Percentiles rank a stretch among this genome's conserved stretches.
phyloP scores from a whole-genome alignment of 1,284 basidiomycete species.

The Heimioporus punctisporus region DNA sequence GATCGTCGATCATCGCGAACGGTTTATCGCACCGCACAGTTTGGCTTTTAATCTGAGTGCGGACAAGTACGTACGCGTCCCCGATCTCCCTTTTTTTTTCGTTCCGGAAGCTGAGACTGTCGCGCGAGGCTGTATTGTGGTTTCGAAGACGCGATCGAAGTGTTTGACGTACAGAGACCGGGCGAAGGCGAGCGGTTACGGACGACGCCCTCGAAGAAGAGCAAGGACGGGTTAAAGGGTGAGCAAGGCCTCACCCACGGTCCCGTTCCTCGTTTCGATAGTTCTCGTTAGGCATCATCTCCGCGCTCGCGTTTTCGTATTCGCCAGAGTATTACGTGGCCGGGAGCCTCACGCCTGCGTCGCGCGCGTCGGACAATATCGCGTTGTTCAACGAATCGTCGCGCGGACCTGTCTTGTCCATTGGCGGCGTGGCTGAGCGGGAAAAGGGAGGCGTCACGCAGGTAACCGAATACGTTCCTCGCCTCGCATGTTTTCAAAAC shows the following conservation, averaged over 20 bases:
- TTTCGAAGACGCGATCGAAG: constrained; percentile 87
- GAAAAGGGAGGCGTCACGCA: constrained; percentile 57
- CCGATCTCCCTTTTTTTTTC: background rate
- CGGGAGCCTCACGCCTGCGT: constrained; percentile 56
- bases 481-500: no score
- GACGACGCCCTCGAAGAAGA: constrained; percentile 80
- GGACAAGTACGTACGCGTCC: constrained; percentile 53
- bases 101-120: background rate
- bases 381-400: constrained; percentile 74
- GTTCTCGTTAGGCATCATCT: constrained; percentile 70
- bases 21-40: constrained; percentile 83
- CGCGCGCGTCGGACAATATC: constrained; percentile 60
- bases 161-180: constrained; percentile 78
- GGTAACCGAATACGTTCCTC: no score
- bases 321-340: constrained; percentile 72
- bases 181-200: constrained; percentile 74
- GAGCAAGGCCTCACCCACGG: background rate
- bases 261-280: background rate
- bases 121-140: constrained; percentile 85
- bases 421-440: constrained; percentile 42
- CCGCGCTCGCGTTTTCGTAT: constrained; percentile 77
- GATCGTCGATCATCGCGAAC: constrained; percentile 90
- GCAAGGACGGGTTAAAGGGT: constrained; percentile 87
- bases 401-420: constrained; percentile 56
- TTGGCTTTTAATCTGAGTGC: constrained; percentile 76